These are phyloP conservation scores for Aureobasidium sp. DNA, from an alignment of 2,329 filamentous ascomycete species.

Conservation along the genomic window DNA sequence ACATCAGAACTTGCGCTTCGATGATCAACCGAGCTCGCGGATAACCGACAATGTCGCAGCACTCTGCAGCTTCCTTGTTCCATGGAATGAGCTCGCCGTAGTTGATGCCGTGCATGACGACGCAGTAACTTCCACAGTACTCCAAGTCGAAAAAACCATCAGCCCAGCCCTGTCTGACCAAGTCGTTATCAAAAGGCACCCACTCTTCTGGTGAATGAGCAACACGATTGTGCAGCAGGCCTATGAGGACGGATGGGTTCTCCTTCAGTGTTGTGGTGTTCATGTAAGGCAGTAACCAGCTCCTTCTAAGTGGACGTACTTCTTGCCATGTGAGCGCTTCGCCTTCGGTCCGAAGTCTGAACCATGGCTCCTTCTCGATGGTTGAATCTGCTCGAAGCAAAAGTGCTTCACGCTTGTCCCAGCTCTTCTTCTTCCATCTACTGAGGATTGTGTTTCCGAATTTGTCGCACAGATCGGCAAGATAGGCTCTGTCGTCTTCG, in stretches of 20 bases:
- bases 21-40: constrained; percentile 19
- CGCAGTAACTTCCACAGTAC: constrained; percentile 1
- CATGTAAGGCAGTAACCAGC: background rate
- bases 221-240: background rate
- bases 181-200: background rate
- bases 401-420: background rate
- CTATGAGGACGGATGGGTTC: background rate
- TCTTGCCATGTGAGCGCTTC: background rate
- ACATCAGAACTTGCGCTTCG: constrained; percentile 19
- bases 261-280: background rate
- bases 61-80: constrained; percentile 16
- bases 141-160: background rate
- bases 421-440: background rate
- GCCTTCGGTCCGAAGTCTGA: background rate
- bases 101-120: constrained; percentile 13
- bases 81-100: constrained; percentile 18
- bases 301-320: background rate
- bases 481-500: background rate
- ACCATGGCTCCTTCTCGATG: background rate
- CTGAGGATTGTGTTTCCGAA: background rate
- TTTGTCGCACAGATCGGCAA: background rate
- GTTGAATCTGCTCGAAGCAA: background rate
- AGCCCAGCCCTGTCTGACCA: background rate
- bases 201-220: background rate
- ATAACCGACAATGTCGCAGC: constrained; percentile 19